phyloP scores from a whole-genome alignment of 225 moss, liverwort and hornwort genomes.

The Takakia lepidozioides region DNA sequence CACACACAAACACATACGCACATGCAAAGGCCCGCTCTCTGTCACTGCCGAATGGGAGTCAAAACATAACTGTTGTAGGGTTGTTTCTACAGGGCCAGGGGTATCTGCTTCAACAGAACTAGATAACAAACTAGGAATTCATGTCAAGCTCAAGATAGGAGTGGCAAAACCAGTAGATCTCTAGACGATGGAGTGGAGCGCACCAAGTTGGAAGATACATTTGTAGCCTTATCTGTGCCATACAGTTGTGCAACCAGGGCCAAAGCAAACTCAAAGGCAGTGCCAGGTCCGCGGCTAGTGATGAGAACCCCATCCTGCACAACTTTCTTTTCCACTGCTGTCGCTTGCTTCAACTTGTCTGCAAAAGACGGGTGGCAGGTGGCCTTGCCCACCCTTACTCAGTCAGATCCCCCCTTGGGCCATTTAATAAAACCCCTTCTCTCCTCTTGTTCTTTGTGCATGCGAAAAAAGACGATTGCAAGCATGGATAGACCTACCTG shows the following conservation, averaged over 20 bases:
- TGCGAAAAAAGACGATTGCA: too few relatives aligned
- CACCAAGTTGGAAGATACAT: constrained; percentile 56
- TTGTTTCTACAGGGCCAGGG: too few relatives aligned
- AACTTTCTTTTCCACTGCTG: constrained; percentile 43
- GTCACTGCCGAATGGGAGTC: too few relatives aligned
- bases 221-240: constrained; percentile 48
- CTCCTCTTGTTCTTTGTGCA: too few relatives aligned
- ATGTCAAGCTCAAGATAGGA: too few relatives aligned
- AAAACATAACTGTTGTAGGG: too few relatives aligned
- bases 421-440: constrained; percentile 76
- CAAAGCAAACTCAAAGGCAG: constrained; percentile 74
- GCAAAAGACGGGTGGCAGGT: constrained; percentile 78
- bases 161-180: not conserved
- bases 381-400: constrained; percentile 27
- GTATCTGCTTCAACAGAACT: too few relatives aligned
- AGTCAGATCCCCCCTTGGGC: constrained; percentile 36
- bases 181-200: not conserved
- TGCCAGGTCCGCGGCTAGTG: constrained; percentile 74
- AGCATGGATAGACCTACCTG: constrained; percentile 49
- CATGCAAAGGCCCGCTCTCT: too few relatives aligned
- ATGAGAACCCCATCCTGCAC: constrained; percentile 68
- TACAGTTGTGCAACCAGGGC: constrained; percentile 84
- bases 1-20: too few relatives aligned
- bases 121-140: too few relatives aligned
- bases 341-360: constrained; percentile 38